Evolutionary conservation across 2,329 filamentous ascomycete species (phyloP).

Genomic region (Penicillium aurantiogriseum): DNA sequence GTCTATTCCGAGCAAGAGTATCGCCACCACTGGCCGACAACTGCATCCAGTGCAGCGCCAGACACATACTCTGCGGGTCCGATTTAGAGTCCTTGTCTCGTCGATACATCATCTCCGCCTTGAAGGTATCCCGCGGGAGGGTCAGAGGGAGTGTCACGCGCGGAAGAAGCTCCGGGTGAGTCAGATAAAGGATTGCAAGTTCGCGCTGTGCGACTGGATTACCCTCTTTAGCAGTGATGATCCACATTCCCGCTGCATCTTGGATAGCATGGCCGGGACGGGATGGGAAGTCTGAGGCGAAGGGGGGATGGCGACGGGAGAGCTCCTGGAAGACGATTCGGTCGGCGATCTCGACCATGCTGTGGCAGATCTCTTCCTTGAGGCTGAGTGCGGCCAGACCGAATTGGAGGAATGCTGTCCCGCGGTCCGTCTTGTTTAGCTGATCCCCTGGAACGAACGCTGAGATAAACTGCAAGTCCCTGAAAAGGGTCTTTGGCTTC

Average conservation of each 20-base stretch:
- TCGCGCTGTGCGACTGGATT: slow-evolving; percentile 86
- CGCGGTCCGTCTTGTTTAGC: slow-evolving; percentile 57
- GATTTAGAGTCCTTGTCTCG: slow-evolving; percentile 64
- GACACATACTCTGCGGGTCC: slow-evolving; percentile 85
- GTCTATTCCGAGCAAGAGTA: slow-evolving; percentile 74
- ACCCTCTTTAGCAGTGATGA: slow-evolving; percentile 91
- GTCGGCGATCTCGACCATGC: slow-evolving; percentile 75
- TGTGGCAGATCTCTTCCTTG: slow-evolving; percentile 82
- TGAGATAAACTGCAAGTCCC: slow-evolving; percentile 72
- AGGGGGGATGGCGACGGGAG: slow-evolving; percentile 37
- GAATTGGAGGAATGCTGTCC: slow-evolving; percentile 86
- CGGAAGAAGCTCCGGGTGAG: slow-evolving; percentile 78
- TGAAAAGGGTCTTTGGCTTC: slow-evolving; percentile 76
- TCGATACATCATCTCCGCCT: slow-evolving; percentile 74
- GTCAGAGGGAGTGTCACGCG: slow-evolving; percentile 80
- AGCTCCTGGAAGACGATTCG: slow-evolving; percentile 61
- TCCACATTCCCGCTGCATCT: slow-evolving; percentile 85
- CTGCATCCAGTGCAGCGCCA: slow-evolving; percentile 98
- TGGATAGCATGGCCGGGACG: slow-evolving; percentile 46
- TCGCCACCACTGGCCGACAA: slow-evolving; percentile 83
- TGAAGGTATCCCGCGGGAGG: slow-evolving; percentile 84
- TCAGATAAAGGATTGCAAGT: slow-evolving; percentile 88
- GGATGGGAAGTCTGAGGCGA: slow-evolving; percentile 31
- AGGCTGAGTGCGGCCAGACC: slow-evolving; percentile 82
- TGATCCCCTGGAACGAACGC: slow-evolving; percentile 59